A percentile compares a stretch with the other conserved stretches of the same genome.
Evolutionary conservation across 768 basidiomycete species (phyloP).

Genomic region (Dentipellis fragilis): DNA sequence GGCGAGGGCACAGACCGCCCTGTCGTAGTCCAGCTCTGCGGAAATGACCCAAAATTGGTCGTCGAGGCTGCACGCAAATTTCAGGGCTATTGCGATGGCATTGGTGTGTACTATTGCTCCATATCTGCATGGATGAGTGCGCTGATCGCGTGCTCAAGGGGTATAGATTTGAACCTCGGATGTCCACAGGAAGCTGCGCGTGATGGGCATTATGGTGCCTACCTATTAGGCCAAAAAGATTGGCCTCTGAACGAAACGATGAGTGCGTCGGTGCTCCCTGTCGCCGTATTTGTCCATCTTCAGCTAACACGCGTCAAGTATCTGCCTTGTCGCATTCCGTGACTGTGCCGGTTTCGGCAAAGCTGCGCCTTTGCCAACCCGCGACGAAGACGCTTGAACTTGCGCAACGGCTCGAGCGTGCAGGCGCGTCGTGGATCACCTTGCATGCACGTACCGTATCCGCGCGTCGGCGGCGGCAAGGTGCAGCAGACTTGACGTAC

Average conservation of each 20-base stretch:
- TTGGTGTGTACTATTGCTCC: constrained; percentile 36
- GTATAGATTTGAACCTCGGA: constrained; percentile 67
- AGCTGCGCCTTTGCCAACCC: constrained; percentile 34
- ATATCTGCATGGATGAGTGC: neutral
- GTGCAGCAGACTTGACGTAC: constrained; percentile 55
- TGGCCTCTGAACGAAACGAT: constrained; percentile 61
- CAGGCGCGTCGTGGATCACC: constrained; percentile 61
- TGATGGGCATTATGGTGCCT: constrained; percentile 63
- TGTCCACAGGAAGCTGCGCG: constrained; percentile 67
- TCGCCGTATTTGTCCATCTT: neutral
- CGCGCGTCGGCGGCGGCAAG: constrained; percentile 57
- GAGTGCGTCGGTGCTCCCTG: constrained; percentile 29
- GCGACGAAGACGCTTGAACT: constrained; percentile 43
- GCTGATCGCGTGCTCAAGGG: constrained; percentile 5
- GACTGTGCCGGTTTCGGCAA: constrained; percentile 56
- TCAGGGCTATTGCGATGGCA: constrained; percentile 52
- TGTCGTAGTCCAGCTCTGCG: constrained; percentile 66
- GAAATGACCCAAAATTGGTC: constrained; percentile 54
- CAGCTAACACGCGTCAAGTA: constrained; percentile 29
- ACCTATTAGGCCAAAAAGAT: constrained; percentile 62
- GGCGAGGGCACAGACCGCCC: constrained; percentile 26
- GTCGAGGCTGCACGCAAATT: constrained; percentile 52
- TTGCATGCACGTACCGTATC: constrained; percentile 70
- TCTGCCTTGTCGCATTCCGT: constrained; percentile 55
- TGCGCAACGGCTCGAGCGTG: constrained; percentile 46